A percentile compares a stretch with the other conserved stretches of the same genome.
phyloP scores from a whole-genome alignment of 2,329 filamentous ascomycete species.

The Cladosporium oxysporum region DNA sequence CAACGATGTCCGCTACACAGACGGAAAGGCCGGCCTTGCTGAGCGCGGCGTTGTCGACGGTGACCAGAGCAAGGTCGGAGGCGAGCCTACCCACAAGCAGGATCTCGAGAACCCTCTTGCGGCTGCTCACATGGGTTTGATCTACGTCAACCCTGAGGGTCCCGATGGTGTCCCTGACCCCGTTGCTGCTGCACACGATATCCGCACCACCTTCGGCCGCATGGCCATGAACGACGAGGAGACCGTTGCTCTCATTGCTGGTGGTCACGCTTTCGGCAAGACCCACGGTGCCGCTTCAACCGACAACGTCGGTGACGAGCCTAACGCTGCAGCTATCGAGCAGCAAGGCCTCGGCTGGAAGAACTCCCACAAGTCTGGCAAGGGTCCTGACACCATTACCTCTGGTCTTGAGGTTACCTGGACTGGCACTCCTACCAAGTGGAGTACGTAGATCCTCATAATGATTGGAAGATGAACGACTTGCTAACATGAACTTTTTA shows the following conservation, averaged over 20 bases:
- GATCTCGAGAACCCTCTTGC: conserved; percentile 69
- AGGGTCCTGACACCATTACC: conserved; percentile 72
- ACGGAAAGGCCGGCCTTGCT: conserved; percentile 51
- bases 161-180: conserved; percentile 73
- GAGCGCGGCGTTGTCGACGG: conserved; percentile 47
- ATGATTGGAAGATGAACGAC: background rate
- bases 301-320: conserved; percentile 67
- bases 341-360: conserved; percentile 72
- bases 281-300: conserved; percentile 71
- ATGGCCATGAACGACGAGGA: conserved; percentile 86
- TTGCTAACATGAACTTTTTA: background rate
- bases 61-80: conserved; percentile 45
- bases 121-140: conserved; percentile 73
- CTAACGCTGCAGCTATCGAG: conserved; percentile 64
- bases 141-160: conserved; percentile 81
- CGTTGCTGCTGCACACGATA: conserved; percentile 68
- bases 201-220: conserved; percentile 71
- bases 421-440: conserved; percentile 74
- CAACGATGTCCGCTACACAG: conserved; percentile 69
- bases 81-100: conserved; percentile 53
- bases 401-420: conserved; percentile 77
- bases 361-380: conserved; percentile 65
- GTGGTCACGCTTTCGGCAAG: conserved; percentile 79
- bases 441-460: conserved; percentile 48
- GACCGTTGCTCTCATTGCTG: conserved; percentile 76